Base-by-base conservation (phyloP, 306 rosid species). In the Comarum palustre region DNA sequence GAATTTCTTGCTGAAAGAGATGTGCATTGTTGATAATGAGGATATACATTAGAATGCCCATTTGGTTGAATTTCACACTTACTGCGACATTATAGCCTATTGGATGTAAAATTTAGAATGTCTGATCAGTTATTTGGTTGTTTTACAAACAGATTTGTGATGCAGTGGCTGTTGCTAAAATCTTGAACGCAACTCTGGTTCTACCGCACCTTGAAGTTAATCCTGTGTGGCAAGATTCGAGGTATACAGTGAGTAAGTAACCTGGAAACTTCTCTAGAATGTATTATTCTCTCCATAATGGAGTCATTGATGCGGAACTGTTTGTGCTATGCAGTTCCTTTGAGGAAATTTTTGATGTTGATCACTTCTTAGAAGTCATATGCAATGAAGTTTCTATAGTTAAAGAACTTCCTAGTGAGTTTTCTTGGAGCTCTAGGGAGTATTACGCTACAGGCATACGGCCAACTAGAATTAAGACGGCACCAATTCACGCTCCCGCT, bases 111-210 rank as follows among this genome's bases (percentile, higher is more conserved):
- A 42, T 15, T 42, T n/a, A 52, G 73, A 31, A 10, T 34, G 22
- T 74, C 64, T 75, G 58, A 41, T 72, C 14, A 34, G 63, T 19
- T 29, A 24, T 75, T 55, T 65, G 45, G 25, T 41, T 43, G 8
- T 52, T 46, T 62, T 14, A n/a, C 39, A 36, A 58, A 31, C 54
- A 94, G 97, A 94, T 89, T 75, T 94, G 99, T 84, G 99, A 94
- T 81, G 97, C 99, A 63, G 99, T 94, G 74, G 99, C 94, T 72
- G 95, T 89, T 79, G 97, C 97, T 17, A 92, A 89, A 87, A 88
- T 91, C 51, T 87, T 91, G 84, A 94, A 94, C 82, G 99, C 99
- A 36, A 91, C 96, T 20, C 86, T 94, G 66, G 96, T 94, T 73
- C 82, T 94, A 69, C 97, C 99, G 4, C 87, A 86, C 78, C 95